A percentile compares a stretch with the other conserved stretches of the same genome.
Conservation (phyloP, 495 filamentous ascomycete species). For the Talaromyces thailandensis region DNA sequence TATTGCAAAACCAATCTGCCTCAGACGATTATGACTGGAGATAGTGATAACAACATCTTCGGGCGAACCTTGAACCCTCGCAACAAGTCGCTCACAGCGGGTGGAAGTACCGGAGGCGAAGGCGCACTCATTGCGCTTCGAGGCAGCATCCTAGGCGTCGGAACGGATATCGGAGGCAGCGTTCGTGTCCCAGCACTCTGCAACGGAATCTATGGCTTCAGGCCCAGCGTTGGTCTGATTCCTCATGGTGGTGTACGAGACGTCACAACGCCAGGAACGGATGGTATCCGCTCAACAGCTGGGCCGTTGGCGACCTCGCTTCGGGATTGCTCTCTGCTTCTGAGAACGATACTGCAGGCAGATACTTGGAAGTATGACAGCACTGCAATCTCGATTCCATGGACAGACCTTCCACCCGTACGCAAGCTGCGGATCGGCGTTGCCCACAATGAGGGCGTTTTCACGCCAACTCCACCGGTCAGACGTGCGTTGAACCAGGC, state of each 20-base stretch:
- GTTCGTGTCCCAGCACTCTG: constrained; percentile 57
- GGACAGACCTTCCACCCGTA: background rate
- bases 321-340: constrained; percentile 46
- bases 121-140: constrained; percentile 49
- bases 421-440: background rate
- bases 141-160: constrained; percentile 56
- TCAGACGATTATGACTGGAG: constrained; percentile 47
- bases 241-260: constrained; percentile 32
- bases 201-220: constrained; percentile 56
- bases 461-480: background rate
- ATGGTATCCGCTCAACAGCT: constrained; percentile 39
- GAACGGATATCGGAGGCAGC: constrained; percentile 60
- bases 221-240: constrained; percentile 49
- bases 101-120: constrained; percentile 61
- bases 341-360: constrained; percentile 37
- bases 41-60: constrained; percentile 31
- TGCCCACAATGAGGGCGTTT: background rate
- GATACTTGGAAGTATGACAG: constrained; percentile 44
- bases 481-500: background rate
- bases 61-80: constrained; percentile 49
- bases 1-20: constrained; percentile 58
- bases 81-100: constrained; percentile 46
- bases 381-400: constrained; percentile 9
- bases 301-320: constrained; percentile 49
- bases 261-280: constrained; percentile 20